These are phyloP conservation scores for Hericium alpestre DNA, from an alignment of 768 basidiomycete genomes.

Conservation along the genomic window DNA sequence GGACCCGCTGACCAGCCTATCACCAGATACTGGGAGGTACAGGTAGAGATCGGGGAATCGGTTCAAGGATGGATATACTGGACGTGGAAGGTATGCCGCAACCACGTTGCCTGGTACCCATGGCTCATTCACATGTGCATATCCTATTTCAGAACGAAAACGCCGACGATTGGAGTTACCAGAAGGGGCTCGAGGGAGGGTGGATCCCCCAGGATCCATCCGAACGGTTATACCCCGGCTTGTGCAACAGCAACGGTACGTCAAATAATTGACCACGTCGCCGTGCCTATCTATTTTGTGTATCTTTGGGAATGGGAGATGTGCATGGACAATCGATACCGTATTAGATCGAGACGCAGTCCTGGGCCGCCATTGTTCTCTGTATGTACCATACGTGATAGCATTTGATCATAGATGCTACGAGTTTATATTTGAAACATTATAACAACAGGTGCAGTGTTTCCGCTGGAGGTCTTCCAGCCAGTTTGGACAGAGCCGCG, in stretches of 20 bases:
- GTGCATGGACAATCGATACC: background rate
- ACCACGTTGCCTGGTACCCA: background rate
- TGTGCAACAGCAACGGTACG: slow-evolving; percentile 29
- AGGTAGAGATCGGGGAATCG: slow-evolving; percentile 62
- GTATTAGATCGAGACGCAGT: no score
- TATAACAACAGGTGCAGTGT: background rate
- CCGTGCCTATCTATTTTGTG: background rate
- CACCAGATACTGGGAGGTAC: slow-evolving; percentile 67
- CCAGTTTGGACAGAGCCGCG: background rate
- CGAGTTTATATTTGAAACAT: background rate
- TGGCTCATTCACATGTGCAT: no score
- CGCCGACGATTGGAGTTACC: slow-evolving; percentile 70
- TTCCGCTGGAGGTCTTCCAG: background rate
- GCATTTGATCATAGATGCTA: background rate
- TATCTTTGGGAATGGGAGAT: background rate
- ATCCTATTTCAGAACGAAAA: slow-evolving; percentile 38
- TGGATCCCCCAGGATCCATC: slow-evolving; percentile 70
- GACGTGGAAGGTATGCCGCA: slow-evolving; percentile 62
- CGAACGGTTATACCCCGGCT: slow-evolving; percentile 51
- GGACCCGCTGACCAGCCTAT: background rate
- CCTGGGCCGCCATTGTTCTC: no score
- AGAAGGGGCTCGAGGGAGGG: slow-evolving; percentile 60
- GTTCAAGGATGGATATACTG: slow-evolving; percentile 67
- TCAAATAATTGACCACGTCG: background rate
- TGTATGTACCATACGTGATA: background rate